A percentile compares a stretch with the other conserved stretches of the same genome.
Evolutionary conservation across 192 early-diverging fungal species (phyloP).

Genomic region (Geranomyces variabilis): DNA sequence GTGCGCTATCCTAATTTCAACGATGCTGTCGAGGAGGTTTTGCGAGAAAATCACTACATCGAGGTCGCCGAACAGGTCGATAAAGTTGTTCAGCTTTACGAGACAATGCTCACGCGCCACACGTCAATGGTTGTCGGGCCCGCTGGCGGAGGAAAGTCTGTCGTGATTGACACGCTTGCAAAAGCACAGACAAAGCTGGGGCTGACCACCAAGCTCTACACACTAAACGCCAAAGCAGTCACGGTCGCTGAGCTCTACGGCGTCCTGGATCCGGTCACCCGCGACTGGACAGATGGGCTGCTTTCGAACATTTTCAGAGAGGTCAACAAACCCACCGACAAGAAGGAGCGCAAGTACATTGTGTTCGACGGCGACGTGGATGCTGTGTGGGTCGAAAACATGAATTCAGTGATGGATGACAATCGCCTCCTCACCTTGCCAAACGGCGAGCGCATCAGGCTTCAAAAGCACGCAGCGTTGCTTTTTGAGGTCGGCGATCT

Average conservation of each 20-base stretch:
- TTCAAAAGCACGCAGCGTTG: conserved; percentile 61
- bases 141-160: conserved; percentile 63
- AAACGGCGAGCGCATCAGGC: conserved; percentile 62
- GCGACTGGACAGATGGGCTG: conserved; percentile 67
- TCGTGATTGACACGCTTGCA: conserved; percentile 62
- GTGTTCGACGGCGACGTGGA: conserved; percentile 68
- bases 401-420: conserved; percentile 72
- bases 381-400: conserved; percentile 68
- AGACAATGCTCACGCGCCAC: conserved; percentile 66
- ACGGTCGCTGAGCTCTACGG: conserved; percentile 65
- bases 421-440: conserved; percentile 63
- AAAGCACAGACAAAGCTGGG: conserved; percentile 66
- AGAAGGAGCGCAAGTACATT: conserved; percentile 66
- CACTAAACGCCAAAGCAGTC: conserved; percentile 64
- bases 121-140: conserved; percentile 66
- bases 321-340: conserved; percentile 62
- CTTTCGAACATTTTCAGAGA: conserved; percentile 66
- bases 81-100: conserved; percentile 65
- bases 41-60: conserved; percentile 57
- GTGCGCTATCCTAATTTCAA: conserved; percentile 68
- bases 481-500: conserved; percentile 67
- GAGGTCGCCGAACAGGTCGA: conserved; percentile 65
- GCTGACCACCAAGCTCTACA: conserved; percentile 59
- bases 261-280: conserved; percentile 58
- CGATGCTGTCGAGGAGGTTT: conserved; percentile 63